A percentile compares a stretch with the other conserved stretches of the same genome.
Conservation (phyloP, 257 asterid species). For the Ocimum tenuiflorum region DNA sequence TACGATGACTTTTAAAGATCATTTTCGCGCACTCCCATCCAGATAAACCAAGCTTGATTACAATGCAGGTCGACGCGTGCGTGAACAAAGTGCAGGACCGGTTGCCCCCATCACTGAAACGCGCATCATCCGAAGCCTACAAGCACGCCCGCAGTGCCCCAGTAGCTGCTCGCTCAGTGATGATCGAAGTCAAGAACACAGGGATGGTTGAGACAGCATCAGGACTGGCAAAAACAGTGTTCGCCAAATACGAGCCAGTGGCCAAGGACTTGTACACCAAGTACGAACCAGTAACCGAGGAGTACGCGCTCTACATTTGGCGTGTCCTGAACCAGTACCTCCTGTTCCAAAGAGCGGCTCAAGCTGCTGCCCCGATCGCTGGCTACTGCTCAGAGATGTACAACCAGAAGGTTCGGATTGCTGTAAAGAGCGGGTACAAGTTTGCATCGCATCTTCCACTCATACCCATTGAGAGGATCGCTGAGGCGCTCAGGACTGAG, state of each 20-base stretch:
- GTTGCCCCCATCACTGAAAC: conserved; percentile 54
- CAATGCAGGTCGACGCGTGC: conserved; percentile 61
- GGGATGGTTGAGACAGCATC: conserved; percentile 73
- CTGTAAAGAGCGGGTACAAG: conserved; percentile 66
- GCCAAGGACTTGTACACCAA: conserved; percentile 70
- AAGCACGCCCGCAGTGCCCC: conserved; percentile 57
- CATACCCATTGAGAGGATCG: conserved; percentile 65
- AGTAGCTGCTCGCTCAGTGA: conserved; percentile 53
- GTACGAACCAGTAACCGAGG: conserved; percentile 77
- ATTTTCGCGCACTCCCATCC: background rate
- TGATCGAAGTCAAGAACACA: conserved; percentile 50
- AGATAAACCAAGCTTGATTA: background rate
- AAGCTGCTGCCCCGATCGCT: conserved; percentile 58
- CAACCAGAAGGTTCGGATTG: conserved; percentile 50
- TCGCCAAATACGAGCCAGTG: conserved; percentile 58
- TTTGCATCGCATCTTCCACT: conserved; percentile 65
- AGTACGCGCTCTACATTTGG: conserved; percentile 50
- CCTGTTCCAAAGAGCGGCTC: conserved; percentile 55
- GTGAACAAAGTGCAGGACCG: conserved; percentile 44
- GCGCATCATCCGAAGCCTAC: conserved; percentile 36
- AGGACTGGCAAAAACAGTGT: conserved; percentile 54
- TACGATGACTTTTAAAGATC: too few species aligned
- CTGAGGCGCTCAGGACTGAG: conserved; percentile 34
- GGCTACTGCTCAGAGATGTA: conserved; percentile 54
- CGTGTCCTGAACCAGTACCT: conserved; percentile 52